Conservation (phyloP, 768 basidiomycete genomes). For the Ramaria sp. region DNA sequence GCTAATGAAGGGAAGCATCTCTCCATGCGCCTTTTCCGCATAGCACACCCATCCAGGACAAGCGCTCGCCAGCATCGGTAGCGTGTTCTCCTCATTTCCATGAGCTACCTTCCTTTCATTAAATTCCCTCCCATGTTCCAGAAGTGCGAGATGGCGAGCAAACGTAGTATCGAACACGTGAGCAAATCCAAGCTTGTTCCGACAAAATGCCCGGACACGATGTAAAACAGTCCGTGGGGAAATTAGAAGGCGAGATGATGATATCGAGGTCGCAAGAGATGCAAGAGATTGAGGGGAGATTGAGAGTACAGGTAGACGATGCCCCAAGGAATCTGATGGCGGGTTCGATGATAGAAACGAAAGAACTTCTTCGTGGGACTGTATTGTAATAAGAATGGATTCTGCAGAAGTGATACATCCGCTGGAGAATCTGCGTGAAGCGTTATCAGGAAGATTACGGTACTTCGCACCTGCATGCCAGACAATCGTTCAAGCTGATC, state of each 20-base stretch:
- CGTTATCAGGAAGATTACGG: background rate
- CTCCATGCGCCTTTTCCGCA: constrained; percentile 92
- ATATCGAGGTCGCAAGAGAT: constrained; percentile 57
- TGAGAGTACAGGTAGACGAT: constrained; percentile 64
- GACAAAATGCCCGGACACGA: constrained; percentile 63
- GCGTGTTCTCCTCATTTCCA: constrained; percentile 17
- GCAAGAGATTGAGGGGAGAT: constrained; percentile 84
- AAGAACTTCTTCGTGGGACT: constrained; percentile 90
- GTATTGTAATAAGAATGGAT: constrained; percentile 90
- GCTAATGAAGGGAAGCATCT: constrained; percentile 87
- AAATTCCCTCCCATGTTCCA: constrained; percentile 77
- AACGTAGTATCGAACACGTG: constrained; percentile 93
- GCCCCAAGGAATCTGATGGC: constrained; percentile 23
- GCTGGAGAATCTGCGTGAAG: constrained; percentile 27
- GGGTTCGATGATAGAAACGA: constrained; percentile 58
- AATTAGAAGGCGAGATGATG: constrained; percentile 31
- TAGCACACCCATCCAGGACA: constrained; percentile 99
- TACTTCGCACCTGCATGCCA: constrained; percentile 82
- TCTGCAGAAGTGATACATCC: constrained; percentile 99
- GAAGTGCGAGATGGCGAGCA: constrained; percentile 74
- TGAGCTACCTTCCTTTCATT: constrained; percentile 45
- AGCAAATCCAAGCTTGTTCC: constrained; percentile 56
- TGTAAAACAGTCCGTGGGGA: constrained; percentile 52
- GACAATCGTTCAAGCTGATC: constrained; percentile 93
- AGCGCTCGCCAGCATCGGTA: constrained; percentile 92